Base-by-base conservation (phyloP, 345 rosid genomes). In the Gossypioides kirkii region DNA sequence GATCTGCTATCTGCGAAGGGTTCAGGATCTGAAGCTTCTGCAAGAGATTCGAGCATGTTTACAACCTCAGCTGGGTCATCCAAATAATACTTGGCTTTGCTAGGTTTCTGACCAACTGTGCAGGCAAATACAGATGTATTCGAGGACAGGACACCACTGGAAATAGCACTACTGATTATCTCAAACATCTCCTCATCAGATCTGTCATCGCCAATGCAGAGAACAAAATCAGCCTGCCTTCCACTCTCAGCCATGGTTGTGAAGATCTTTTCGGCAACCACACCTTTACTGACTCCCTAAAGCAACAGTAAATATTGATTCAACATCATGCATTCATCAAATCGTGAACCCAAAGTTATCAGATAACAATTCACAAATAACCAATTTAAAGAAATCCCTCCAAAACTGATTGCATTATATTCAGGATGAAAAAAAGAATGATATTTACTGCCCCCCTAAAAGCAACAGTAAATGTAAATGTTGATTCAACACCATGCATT, bases 101-200 rank as follows among this genome's bases (percentile, higher is more conserved):
- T 94, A 55, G 98, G 98, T 81, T 94, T 91, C 80, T 94, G 98
- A 8, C 92, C 96, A 28, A 94, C 97, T 14, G 96, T 91, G 86
- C 97, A 91, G 45, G 98, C 96, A 78, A 86, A 90, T 6, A 86
- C 84, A 7, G 87, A 80, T 1, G 85, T 80, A 72, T 72, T 80
- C 13, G 87, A 53, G 18, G 87, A 81, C 17, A 89, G 79, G 41
- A 76, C 53, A 28, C 86, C 85, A 6, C 75, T 79, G 0, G 84
- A 56, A 38, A 77, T 70, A 16, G 82, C 85, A 56, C 69, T 79
- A 43, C 84, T 82, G 53, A 87, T 82, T 6, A 82, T 82, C 86
- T 87, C 91, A 83, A 89, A 89, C 94, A 89, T 89, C 72, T 87
- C 90, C 76, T 89, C 94, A 70, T 89, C 90, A n/a, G 90, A 89